A percentile compares a stretch with the other conserved stretches of the same genome.
Conservation (phyloP, 106 monocot genomes). For the Phalaenopsis aphrodite region DNA sequence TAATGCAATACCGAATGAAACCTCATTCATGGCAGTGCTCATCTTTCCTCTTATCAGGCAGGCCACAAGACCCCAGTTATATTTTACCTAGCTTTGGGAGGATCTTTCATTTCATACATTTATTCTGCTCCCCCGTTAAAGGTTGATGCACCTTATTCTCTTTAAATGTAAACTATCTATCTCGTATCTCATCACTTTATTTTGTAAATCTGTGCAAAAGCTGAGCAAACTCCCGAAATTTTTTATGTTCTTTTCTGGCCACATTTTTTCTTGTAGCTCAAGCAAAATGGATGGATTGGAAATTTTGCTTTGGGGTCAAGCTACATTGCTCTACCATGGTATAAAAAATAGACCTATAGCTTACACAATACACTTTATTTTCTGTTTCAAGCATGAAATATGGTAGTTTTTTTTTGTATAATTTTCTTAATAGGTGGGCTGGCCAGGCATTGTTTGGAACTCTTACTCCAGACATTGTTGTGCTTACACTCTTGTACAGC, state of each 20-base stretch:
- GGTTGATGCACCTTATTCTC: slow-evolving; percentile 26
- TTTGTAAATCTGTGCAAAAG: background rate
- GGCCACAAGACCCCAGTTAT: slow-evolving; percentile 69
- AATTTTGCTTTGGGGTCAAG: slow-evolving; percentile 78
- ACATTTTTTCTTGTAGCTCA: slow-evolving; percentile 51
- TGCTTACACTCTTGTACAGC: slow-evolving; percentile 88
- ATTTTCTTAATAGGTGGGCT: slow-evolving; percentile 73
- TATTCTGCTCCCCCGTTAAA: slow-evolving; percentile 98
- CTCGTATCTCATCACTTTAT: background rate
- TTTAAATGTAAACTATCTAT: background rate
- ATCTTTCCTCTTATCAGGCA: slow-evolving; percentile 57
- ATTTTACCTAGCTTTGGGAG: slow-evolving; percentile 92
- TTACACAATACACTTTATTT: background rate
- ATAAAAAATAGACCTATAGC: slow-evolving; percentile 6
- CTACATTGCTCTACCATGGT: slow-evolving; percentile 97
- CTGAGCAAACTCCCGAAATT: background rate
- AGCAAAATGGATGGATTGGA: slow-evolving; percentile 97
- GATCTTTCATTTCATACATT: slow-evolving; percentile 90
- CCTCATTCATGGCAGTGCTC: background rate
- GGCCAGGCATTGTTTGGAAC: slow-evolving; percentile 95
- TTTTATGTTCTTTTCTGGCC: background rate
- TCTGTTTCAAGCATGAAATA: background rate
- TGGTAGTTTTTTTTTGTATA: background rate
- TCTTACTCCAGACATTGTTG: slow-evolving; percentile 79
- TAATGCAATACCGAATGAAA: background rate